A percentile compares a stretch with the other conserved stretches of the same genome.
Evolutionary conservation across 495 filamentous ascomycete species (phyloP).

Genomic region (Stereocaulon alpinum): DNA sequence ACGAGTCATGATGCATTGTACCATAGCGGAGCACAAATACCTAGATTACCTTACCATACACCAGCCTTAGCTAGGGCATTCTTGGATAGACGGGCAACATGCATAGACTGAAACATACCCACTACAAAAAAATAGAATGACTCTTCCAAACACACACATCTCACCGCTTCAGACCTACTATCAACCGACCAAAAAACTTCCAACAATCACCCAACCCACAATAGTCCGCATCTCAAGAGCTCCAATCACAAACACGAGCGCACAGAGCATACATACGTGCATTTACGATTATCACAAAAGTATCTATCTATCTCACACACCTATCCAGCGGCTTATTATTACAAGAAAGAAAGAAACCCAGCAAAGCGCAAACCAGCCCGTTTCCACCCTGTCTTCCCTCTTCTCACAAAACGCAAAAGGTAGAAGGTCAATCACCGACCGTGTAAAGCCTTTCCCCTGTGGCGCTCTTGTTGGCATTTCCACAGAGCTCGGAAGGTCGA

Average conservation of each 20-base stretch:
- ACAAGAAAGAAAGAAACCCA: neutral
- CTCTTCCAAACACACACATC: too few relatives aligned
- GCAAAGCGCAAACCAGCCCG: neutral
- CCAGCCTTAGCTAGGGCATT: neutral
- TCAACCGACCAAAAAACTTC: neutral
- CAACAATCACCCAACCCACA: too few relatives aligned
- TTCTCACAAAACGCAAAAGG: neutral
- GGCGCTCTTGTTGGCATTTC: too few relatives aligned
- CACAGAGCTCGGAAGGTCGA: too few relatives aligned
- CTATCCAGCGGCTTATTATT: neutral
- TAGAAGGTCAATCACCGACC: too few relatives aligned
- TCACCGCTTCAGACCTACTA: too few relatives aligned
- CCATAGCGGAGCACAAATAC: neutral
- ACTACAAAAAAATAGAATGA: too few relatives aligned
- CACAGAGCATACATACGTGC: neutral
- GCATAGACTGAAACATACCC: neutral
- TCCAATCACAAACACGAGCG: too few relatives aligned
- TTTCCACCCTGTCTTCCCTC: neutral
- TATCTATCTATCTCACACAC: neutral
- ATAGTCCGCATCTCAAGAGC: too few relatives aligned
- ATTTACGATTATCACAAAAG: neutral
- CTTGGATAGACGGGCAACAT: too few relatives aligned
- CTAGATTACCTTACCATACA: neutral
- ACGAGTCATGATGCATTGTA: neutral
- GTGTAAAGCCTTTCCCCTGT: too few relatives aligned